A percentile compares a stretch with the other conserved stretches of the same genome.
Evolutionary conservation across 495 filamentous ascomycete species (phyloP).

Genomic region (Amniculicola lignicola): DNA sequence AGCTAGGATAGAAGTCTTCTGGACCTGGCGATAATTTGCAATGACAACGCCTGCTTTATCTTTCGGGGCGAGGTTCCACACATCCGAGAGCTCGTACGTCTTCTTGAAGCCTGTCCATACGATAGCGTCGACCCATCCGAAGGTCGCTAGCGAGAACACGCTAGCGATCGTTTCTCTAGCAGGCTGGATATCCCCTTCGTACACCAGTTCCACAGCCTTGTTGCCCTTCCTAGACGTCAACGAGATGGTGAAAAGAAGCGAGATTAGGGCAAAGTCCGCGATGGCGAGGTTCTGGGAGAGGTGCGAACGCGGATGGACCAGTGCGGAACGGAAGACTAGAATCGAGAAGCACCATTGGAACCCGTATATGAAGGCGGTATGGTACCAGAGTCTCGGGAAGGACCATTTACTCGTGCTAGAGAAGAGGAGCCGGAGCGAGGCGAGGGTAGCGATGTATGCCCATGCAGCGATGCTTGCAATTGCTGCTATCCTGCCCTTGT

Average conservation of each 20-base stretch:
- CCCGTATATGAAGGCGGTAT: constrained; percentile 83
- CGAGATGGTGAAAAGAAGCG: constrained; percentile 68
- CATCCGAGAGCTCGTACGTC: constrained; percentile 72
- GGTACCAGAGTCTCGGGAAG: constrained; percentile 81
- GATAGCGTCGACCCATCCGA: constrained; percentile 85
- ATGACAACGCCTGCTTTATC: constrained; percentile 82
- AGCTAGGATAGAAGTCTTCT: constrained; percentile 77
- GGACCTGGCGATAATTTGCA: constrained; percentile 75
- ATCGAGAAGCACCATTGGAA: constrained; percentile 75
- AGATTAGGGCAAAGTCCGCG: constrained; percentile 68
- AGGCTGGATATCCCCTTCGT: constrained; percentile 82
- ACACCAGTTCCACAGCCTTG: constrained; percentile 78
- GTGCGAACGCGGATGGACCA: constrained; percentile 72
- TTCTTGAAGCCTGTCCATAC: constrained; percentile 89
- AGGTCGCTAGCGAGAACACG: constrained; percentile 81
- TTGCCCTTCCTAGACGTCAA: constrained; percentile 87
- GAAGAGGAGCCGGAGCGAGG: constrained; percentile 67
- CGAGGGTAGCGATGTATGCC: constrained; percentile 77
- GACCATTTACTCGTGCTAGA: constrained; percentile 60
- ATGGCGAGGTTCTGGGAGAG: constrained; percentile 60
- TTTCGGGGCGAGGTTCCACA: constrained; percentile 87
- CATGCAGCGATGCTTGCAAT: constrained; percentile 66
- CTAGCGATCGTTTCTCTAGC: constrained; percentile 82
- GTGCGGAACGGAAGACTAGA: constrained; percentile 74
- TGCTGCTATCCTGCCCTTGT: constrained; percentile 57